Evolutionary conservation across 208 protist genomes (phyloP).

Genomic region (Wallacemonas sp.): DNA sequence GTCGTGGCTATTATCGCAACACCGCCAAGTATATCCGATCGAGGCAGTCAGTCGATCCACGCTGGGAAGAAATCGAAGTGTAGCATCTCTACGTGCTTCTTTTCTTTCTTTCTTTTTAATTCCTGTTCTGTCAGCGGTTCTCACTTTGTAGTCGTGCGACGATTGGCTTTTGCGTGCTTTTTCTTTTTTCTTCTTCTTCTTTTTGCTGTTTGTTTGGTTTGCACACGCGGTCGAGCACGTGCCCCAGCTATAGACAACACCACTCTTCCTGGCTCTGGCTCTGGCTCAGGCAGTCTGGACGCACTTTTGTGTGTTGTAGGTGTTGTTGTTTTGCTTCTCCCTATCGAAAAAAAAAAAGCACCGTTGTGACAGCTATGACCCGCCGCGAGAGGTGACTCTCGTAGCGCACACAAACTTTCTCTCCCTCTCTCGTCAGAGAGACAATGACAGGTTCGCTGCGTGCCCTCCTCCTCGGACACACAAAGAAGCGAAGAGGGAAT

Average conservation of each 20-base stretch:
- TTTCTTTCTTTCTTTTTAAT: constrained; percentile 16
- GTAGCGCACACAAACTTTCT: too few species aligned
- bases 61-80: constrained; percentile 75
- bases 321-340: too few species aligned
- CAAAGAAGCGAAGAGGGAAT: background rate
- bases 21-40: constrained; percentile 76
- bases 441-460: too few species aligned
- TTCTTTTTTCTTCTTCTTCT: constrained; percentile 26
- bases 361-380: too few species aligned
- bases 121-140: background rate
- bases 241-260: too few species aligned
- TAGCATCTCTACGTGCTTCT: constrained; percentile 12
- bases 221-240: too few species aligned
- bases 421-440: too few species aligned
- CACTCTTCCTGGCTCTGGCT: too few species aligned
- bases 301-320: too few species aligned
- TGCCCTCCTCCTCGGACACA: background rate
- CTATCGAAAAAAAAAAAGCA: too few species aligned
- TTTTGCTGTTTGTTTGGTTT: constrained; percentile 11
- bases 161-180: background rate
- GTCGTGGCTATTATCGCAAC: constrained; percentile 60
- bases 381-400: too few species aligned
- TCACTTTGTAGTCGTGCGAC: background rate
- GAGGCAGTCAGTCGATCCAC: constrained; percentile 52
- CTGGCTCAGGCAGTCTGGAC: too few species aligned